Evolutionary conservation across 768 basidiomycete species (phyloP).

Genomic region (Pholiota molesta): DNA sequence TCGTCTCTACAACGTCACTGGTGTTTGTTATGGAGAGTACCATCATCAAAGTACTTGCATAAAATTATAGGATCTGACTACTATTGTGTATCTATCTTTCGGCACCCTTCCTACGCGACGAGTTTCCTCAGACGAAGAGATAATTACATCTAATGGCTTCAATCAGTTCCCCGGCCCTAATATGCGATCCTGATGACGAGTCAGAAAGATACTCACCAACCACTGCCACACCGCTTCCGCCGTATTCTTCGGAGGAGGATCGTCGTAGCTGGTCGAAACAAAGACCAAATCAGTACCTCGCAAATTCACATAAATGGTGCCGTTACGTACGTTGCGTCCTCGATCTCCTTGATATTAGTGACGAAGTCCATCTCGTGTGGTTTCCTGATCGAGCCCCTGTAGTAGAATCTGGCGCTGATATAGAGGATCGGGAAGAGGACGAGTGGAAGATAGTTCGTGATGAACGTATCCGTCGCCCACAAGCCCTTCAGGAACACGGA

Average conservation of each 20-base stretch:
- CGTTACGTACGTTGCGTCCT: constrained; percentile 59
- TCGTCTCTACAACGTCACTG: no score
- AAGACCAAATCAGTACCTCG: no score
- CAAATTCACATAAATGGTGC: no score
- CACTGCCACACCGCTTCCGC: neutral
- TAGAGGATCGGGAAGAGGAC: constrained; percentile 77
- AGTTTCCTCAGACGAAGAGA: neutral
- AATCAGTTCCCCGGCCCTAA: neutral
- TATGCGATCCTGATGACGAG: neutral
- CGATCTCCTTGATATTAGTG: constrained; percentile 67
- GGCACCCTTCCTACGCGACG: no score
- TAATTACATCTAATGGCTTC: neutral
- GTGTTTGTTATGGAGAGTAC: no score
- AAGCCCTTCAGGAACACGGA: constrained; percentile 40
- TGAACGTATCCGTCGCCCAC: constrained; percentile 64
- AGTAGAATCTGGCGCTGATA: constrained; percentile 55
- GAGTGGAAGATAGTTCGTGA: constrained; percentile 82
- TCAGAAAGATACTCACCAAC: neutral
- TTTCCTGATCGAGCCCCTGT: constrained; percentile 46
- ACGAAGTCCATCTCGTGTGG: constrained; percentile 87
- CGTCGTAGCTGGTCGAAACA: neutral
- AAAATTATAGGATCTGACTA: no score
- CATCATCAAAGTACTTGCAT: no score
- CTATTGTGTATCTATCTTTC: no score
- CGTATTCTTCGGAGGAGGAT: neutral